These are phyloP conservation scores for Rhodotorula kratochvilovae DNA, from an alignment of 768 basidiomycete species.

Conservation along the genomic window DNA sequence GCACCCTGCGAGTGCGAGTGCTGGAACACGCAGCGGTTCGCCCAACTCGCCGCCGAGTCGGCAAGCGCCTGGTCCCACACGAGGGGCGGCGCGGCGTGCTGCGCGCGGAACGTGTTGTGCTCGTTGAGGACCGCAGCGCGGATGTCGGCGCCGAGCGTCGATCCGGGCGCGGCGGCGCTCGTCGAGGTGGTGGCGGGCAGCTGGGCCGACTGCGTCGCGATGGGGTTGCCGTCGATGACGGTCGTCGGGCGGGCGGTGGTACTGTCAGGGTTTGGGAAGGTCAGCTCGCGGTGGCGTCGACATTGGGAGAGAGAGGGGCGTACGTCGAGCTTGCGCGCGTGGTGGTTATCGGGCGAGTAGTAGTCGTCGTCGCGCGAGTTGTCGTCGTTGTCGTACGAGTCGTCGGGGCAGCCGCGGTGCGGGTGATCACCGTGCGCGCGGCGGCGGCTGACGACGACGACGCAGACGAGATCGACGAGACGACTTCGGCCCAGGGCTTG, in stretches of 20 bases:
- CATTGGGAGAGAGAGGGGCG: neutral
- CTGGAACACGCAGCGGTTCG: slow-evolving; percentile 61
- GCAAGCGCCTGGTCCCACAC: slow-evolving; percentile 64
- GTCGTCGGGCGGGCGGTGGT: no score
- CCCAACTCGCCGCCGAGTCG: slow-evolving; percentile 65
- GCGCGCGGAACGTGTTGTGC: slow-evolving; percentile 62
- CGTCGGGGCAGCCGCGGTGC: no score
- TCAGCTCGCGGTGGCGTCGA: neutral
- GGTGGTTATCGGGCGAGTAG: neutral
- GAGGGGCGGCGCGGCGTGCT: slow-evolving; percentile 62
- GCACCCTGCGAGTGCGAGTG: slow-evolving; percentile 67
- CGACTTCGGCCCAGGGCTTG: neutral
- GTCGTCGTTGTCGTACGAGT: neutral
- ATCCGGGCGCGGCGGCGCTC: neutral
- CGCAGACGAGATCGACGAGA: neutral
- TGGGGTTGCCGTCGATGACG: neutral
- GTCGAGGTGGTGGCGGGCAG: neutral
- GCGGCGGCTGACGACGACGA: neutral
- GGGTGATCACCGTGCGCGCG: neutral
- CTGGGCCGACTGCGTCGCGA: neutral
- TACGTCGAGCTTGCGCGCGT: neutral
- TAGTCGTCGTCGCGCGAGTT: neutral
- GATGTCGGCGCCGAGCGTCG: slow-evolving; percentile 3
- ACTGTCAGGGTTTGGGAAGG: neutral
- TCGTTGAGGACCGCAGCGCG: slow-evolving; percentile 48